These are phyloP conservation scores for Aleurites moluccanus DNA, from an alignment of 441 rosid genomes.

Conservation along the genomic window DNA sequence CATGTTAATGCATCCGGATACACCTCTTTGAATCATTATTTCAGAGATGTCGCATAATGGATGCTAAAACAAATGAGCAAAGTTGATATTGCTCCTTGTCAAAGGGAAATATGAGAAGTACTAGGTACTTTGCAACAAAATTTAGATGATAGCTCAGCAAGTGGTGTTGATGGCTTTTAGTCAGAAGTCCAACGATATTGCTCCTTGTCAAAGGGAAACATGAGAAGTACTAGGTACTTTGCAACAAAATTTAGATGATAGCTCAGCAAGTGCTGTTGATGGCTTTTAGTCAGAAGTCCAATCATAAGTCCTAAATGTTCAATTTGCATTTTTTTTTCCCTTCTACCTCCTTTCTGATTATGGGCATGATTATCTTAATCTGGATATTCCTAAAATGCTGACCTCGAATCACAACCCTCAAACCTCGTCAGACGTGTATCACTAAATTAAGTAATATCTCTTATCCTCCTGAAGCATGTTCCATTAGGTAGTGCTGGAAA, in stretches of 20 bases:
- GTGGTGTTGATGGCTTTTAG: slow-evolving; percentile 11
- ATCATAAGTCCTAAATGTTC: background rate
- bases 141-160: slow-evolving; percentile 4
- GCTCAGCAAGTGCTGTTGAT: slow-evolving; percentile 13
- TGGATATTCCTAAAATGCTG: background rate
- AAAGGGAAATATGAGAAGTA: slow-evolving; percentile 49
- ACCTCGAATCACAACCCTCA: background rate
- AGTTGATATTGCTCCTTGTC: slow-evolving; percentile 54
- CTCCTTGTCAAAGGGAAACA: slow-evolving; percentile 54
- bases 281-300: background rate
- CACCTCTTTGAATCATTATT: slow-evolving; percentile 68
- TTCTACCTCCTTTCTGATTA: background rate
- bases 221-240: slow-evolving; percentile 43
- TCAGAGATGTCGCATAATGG: slow-evolving; percentile 73
- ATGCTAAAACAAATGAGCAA: slow-evolving; percentile 75
- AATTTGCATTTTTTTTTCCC: background rate
- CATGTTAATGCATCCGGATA: slow-evolving; percentile 67
- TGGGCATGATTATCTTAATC: background rate
- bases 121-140: slow-evolving; percentile 55
- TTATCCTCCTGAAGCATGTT: background rate
- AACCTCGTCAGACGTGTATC: background rate
- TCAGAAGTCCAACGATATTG: slow-evolving; percentile 37
- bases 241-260: slow-evolving; percentile 44
- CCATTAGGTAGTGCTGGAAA: slow-evolving; percentile 6
- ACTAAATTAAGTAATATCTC: background rate